phyloP scores from a whole-genome alignment of 2,329 filamentous ascomycete species.

The Aspergillus puulaauensis region DNA sequence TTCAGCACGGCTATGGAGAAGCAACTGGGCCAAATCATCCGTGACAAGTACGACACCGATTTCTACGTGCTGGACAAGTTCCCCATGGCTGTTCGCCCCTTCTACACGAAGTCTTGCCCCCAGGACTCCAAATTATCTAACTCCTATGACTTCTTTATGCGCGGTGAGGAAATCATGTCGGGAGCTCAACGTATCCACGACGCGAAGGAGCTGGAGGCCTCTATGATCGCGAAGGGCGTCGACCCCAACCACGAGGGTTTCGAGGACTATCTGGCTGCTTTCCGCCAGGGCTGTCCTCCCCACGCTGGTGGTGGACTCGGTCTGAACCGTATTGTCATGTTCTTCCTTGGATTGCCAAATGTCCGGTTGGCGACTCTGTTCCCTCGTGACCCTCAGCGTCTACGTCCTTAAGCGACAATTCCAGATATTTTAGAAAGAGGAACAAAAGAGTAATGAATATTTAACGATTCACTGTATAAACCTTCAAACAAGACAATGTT shows the following conservation, averaged over 20 bases:
- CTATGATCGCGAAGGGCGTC: slow-evolving; percentile 60
- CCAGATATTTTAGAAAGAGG: background rate
- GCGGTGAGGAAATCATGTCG: slow-evolving; percentile 67
- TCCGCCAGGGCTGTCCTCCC: slow-evolving; percentile 63
- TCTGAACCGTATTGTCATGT: slow-evolving; percentile 65
- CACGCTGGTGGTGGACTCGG: slow-evolving; percentile 67
- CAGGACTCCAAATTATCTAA: slow-evolving; percentile 65
- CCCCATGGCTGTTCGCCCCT: slow-evolving; percentile 81
- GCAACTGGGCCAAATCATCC: slow-evolving; percentile 81
- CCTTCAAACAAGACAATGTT: background rate
- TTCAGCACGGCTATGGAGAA: slow-evolving; percentile 51
- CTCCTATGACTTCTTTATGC: slow-evolving; percentile 71
- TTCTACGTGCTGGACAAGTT: slow-evolving; percentile 98
- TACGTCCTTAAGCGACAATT: slow-evolving; percentile 36
- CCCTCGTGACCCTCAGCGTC: slow-evolving; percentile 62
- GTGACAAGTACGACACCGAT: slow-evolving; percentile 87
- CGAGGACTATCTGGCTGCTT: slow-evolving; percentile 63
- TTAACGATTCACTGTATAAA: slow-evolving; percentile 14
- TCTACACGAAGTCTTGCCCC: slow-evolving; percentile 83
- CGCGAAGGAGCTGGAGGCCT: slow-evolving; percentile 56
- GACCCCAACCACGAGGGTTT: slow-evolving; percentile 60
- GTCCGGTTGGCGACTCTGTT: slow-evolving; percentile 63
- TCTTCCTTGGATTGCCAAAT: slow-evolving; percentile 65
- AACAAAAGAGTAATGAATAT: slow-evolving; percentile 14
- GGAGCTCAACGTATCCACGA: slow-evolving; percentile 67